These are phyloP conservation scores for Drechslerella coelobrocha DNA, from an alignment of 2,329 filamentous ascomycete genomes.

Conservation along the genomic window DNA sequence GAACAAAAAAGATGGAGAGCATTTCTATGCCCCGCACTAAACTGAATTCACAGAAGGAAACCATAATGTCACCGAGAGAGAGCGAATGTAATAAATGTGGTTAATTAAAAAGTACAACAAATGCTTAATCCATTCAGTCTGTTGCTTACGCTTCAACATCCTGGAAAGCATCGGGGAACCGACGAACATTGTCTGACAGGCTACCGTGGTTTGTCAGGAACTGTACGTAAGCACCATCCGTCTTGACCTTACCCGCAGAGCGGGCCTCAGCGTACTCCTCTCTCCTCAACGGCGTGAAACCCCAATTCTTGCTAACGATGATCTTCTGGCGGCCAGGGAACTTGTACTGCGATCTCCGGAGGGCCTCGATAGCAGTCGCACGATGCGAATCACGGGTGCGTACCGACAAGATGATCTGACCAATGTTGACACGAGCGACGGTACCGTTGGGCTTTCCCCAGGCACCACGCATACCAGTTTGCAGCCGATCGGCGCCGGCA, in stretches of 20 bases:
- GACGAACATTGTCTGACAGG: slow-evolving; percentile 84
- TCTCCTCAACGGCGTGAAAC: slow-evolving; percentile 96
- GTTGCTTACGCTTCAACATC: slow-evolving; percentile 58
- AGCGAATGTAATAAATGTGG: slow-evolving; percentile 23
- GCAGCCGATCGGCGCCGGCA: slow-evolving; percentile 99
- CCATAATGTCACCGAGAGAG: slow-evolving; percentile 40
- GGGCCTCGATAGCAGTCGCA: slow-evolving; percentile 92
- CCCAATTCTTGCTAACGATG: slow-evolving; percentile 99
- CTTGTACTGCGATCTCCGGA: slow-evolving; percentile 99
- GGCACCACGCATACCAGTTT: slow-evolving; percentile 99
- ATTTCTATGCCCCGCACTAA: slow-evolving; percentile 25
- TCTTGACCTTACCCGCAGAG: slow-evolving; percentile 89
- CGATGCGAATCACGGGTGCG: slow-evolving; percentile 96
- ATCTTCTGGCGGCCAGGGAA: slow-evolving; percentile 99
- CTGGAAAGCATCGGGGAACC: slow-evolving; percentile 91
- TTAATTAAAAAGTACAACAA: slow-evolving; percentile 34
- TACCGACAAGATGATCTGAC: slow-evolving; percentile 97
- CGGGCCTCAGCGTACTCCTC: slow-evolving; percentile 98
- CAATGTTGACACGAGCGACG: slow-evolving; percentile 99
- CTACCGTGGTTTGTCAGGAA: slow-evolving; percentile 95
- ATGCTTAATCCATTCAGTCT: slow-evolving; percentile 24
- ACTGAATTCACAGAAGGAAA: slow-evolving; percentile 11
- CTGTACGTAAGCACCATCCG: slow-evolving; percentile 99
- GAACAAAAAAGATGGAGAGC: slow-evolving; percentile 23
- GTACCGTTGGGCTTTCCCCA: slow-evolving; percentile 99